Percentiles rank a stretch among this genome's conserved stretches.
Conservation (phyloP, 306 rosid species). For the Dryas alaskensis region DNA sequence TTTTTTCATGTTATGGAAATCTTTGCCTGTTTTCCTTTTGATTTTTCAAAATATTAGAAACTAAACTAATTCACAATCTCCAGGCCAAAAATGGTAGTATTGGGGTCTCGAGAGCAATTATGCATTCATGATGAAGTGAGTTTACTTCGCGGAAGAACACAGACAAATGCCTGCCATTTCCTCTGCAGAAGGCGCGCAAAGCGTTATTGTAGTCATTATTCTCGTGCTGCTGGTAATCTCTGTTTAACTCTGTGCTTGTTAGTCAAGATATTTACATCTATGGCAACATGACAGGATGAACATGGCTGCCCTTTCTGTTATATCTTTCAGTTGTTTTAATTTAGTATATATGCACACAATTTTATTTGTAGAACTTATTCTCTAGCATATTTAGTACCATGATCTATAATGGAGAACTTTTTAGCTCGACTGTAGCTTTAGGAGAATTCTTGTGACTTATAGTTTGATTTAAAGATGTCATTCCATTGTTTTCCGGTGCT, state of each 20-base stretch:
- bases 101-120: conserved; percentile 94
- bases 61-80: conserved; percentile 25
- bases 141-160: conserved; percentile 66
- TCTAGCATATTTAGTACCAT: not conserved
- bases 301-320: not conserved
- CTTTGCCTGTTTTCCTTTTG: not conserved
- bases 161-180: conserved; percentile 67
- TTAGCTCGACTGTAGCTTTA: not conserved
- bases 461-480: not conserved
- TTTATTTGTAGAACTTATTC: not conserved
- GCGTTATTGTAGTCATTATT: conserved; percentile 49
- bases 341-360: not conserved
- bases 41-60: conserved; percentile 7
- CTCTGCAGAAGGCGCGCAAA: conserved; percentile 53
- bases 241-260: not conserved
- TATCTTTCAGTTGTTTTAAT: not conserved
- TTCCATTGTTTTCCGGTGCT: not conserved
- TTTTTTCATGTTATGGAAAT: not conserved
- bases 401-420: not conserved
- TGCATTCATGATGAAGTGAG: conserved; percentile 90
- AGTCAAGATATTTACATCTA: not conserved
- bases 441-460: not conserved
- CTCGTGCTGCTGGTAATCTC: conserved; percentile 51
- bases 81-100: conserved; percentile 92
- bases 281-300: not conserved